Evolutionary conservation across 768 basidiomycete species (phyloP).

Genomic region (Boletus fagicola): DNA sequence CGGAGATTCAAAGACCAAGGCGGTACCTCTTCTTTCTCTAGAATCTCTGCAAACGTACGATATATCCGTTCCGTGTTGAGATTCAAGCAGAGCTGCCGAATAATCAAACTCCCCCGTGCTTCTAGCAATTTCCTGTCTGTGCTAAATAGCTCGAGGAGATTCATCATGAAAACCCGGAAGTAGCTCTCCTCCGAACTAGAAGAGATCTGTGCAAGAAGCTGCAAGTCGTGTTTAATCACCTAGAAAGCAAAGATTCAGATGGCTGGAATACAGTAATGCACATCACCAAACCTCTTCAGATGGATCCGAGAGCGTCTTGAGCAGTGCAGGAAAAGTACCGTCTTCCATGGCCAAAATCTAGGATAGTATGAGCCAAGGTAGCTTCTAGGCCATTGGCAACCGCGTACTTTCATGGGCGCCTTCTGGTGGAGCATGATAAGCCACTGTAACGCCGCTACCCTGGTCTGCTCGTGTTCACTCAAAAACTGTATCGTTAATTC

Average conservation of each 20-base stretch:
- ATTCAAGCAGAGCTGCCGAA: conserved; percentile 90
- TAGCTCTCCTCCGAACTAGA: conserved; percentile 94
- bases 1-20: not conserved
- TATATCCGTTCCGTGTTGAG: conserved; percentile 96
- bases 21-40: conserved; percentile 95
- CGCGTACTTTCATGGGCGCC: conserved; percentile 83
- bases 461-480: conserved; percentile 94
- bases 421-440: conserved; percentile 98
- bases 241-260: conserved; percentile 28
- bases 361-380: not conserved
- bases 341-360: conserved; percentile 96
- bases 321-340: conserved; percentile 90
- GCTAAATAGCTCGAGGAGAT: conserved; percentile 90
- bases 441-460: conserved; percentile 96
- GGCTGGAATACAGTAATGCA: not conserved
- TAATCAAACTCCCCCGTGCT: conserved; percentile 90
- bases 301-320: conserved; percentile 94
- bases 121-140: conserved; percentile 90
- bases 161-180: conserved; percentile 94
- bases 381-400: not conserved
- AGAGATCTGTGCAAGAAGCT: conserved; percentile 94
- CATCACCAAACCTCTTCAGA: conserved; percentile 76
- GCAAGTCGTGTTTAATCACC: conserved; percentile 96
- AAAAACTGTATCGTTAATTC: conserved; percentile 91
- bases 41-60: conserved; percentile 90